Evolutionary conservation across 2,329 filamentous ascomycete genomes (phyloP).

Genomic region (Furcasterigmium furcatum): DNA sequence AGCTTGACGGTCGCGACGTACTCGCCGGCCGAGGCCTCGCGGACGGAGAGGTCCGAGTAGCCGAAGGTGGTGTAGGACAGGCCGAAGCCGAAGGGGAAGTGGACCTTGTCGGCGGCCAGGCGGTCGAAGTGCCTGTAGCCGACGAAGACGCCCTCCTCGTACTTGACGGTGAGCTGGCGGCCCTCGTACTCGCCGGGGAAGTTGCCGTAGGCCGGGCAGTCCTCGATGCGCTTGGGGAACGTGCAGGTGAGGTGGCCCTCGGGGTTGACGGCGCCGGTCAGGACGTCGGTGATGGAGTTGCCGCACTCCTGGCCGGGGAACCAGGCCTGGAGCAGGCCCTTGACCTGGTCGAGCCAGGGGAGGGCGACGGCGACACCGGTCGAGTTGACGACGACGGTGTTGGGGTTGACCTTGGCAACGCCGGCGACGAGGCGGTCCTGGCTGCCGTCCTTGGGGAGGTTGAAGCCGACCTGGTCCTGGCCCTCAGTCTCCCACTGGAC

Average conservation of each 20-base stretch:
- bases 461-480: constrained; percentile 67
- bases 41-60: constrained; percentile 57
- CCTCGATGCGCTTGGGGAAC: constrained; percentile 56
- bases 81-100: constrained; percentile 68
- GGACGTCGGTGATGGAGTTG: constrained; percentile 18
- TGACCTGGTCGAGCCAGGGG: constrained; percentile 48
- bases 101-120: constrained; percentile 38
- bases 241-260: constrained; percentile 60
- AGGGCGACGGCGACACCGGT: constrained; percentile 51
- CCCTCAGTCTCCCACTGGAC: constrained; percentile 40
- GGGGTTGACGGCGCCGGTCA: constrained; percentile 54
- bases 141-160: constrained; percentile 71
- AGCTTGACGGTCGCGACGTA: constrained; percentile 41
- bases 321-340: too few relatives aligned
- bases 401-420: constrained; percentile 53
- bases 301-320: constrained; percentile 20
- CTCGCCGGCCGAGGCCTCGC: constrained; percentile 12
- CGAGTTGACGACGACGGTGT: constrained; percentile 57
- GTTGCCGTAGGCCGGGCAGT: constrained; percentile 64
- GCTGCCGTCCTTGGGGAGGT: constrained; percentile 52
- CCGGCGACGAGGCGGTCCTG: constrained; percentile 57
- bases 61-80: too few relatives aligned
- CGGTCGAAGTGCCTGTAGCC: constrained; percentile 69
- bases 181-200: constrained; percentile 40
- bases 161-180: constrained; percentile 43